Base-by-base conservation (phyloP, 78 protist species). In the Dictyostelium purpureum region DNA sequence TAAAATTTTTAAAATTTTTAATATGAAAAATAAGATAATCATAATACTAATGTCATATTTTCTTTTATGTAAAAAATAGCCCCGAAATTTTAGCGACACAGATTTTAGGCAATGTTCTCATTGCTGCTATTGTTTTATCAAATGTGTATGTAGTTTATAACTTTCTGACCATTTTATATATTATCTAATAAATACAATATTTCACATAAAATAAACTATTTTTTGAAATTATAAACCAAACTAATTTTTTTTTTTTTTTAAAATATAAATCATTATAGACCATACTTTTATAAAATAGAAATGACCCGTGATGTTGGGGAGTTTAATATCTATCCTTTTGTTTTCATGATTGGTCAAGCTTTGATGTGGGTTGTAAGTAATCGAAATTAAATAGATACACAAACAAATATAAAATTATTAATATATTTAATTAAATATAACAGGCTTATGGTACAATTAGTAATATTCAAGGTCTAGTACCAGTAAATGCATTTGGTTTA, bases 251-350 rank as follows among this genome's bases (percentile, higher is more conserved):
- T 26, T 26, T 1, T 4, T 14, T 6, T 12, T 26, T 26, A 40
- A 19, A 19, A 4, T 18, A 67, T 26, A 38, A 67, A 38, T 37
- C 21, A 37, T 21, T 11, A 38, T 7, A 38, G 76, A 35, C 76
- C 76, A n/a, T 42, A 69, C n/a, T 69, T 69, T 63, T 69, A 42
- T 35, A 69, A n/a, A 42, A 69, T 69, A 10, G 76, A 69, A 40
- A 35, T n/a, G 11, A 31, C 76, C 18, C 24, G 76, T 40, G 52
- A 69, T 40, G 76, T 69, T 11, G 76, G 76, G 0, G 18, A 69
- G n/a, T 69, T 69, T 69, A 69, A 69, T 69, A 69, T 69, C 6
- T 69, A 31, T 40, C 76, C 76, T 31, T 69, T 69, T 69, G 52
- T 69, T n/a, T 18, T 24, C 10, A 38, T 38, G 51, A 21, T 69